Evolutionary conservation across 495 filamentous ascomycete species (phyloP).

Genomic region (Geoglossum glabrum): DNA sequence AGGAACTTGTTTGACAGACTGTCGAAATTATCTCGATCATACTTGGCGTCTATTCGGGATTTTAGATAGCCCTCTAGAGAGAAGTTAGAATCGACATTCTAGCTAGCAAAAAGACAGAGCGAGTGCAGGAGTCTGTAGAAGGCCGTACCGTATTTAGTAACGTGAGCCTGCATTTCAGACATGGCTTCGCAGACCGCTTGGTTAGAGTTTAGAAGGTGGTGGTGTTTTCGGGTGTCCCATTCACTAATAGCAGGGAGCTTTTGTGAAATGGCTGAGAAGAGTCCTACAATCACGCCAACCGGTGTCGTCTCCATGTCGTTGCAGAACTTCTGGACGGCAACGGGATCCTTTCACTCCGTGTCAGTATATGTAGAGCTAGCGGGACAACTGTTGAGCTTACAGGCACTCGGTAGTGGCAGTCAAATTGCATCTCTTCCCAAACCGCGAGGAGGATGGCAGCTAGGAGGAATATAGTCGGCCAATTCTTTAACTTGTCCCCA

Average conservation of each 20-base stretch:
- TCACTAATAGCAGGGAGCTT: constrained; percentile 77
- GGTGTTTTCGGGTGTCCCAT: constrained; percentile 78
- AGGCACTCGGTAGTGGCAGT: constrained; percentile 77
- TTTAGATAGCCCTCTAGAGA: constrained; percentile 31
- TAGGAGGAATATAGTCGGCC: constrained; percentile 92
- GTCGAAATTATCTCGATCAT: constrained; percentile 79
- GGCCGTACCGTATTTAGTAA: constrained; percentile 67
- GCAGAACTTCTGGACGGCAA: constrained; percentile 78
- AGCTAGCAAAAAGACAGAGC: not conserved
- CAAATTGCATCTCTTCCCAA: constrained; percentile 96
- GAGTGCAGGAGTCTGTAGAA: not conserved
- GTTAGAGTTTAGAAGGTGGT: constrained; percentile 71
- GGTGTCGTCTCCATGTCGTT: constrained; percentile 84
- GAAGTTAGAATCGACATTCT: not conserved
- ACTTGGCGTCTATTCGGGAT: constrained; percentile 40
- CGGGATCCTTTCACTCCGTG: constrained; percentile 30
- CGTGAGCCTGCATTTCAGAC: constrained; percentile 79
- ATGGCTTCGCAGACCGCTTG: constrained; percentile 76
- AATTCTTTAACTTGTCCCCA: constrained; percentile 85
- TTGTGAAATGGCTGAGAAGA: constrained; percentile 90
- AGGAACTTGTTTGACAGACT: constrained; percentile 87
- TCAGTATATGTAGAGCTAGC: not conserved
- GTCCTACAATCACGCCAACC: constrained; percentile 80
- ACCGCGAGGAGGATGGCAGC: constrained; percentile 76
- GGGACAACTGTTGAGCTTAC: constrained; percentile 12